Base-by-base conservation (phyloP, 2,329 filamentous ascomycete species). In the Xenoacremonium recifei region DNA sequence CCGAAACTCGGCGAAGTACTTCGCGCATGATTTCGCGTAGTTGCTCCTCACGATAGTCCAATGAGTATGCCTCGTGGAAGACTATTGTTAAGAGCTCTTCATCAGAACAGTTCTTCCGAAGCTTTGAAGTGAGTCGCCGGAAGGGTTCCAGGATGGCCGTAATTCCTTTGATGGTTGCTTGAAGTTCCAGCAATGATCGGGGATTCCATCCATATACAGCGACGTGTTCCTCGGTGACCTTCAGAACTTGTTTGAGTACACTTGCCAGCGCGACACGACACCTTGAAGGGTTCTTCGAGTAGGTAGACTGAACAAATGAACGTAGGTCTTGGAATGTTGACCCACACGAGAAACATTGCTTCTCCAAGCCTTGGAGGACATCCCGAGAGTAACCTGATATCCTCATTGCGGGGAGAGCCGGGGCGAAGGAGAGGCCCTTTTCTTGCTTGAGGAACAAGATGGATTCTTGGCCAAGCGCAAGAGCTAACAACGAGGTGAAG, bases 381-480 rank as follows among this genome's bases (percentile, higher is more conserved):
- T 75, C 61, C 4, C 72, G 64, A 1, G 84, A 73, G 52, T 79
- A 79, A 5, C 80, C 79, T 0, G 78, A 75, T 31, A 82, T 69
- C 35, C 78, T 71, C 46, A 79, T 68, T 6, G 66, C 61, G 1
- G 69, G 54, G 1, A 77, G 53, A 2, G 65, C 63, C 9, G 75
- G 70, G 13, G 66, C 61, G 52, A 91, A 89, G 0, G 66, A 67
- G 18, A 64, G 65, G 20, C 71, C 70, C 3, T 69, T 67, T 3
- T 70, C 60, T 37, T 83, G 69, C 72, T 80, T 89, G 0, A 64
- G 58, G 60, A 89, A 93, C 23, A 93, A 75, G 2, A 85, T 71
- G 0, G 87, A 91, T 29, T 82, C 83, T 35, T 86, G 75, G 1
- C 87, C 88, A 5, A 90, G 74, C 0, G 81, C 79, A 1, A 92